Percentiles rank a stretch among this genome's conserved stretches.
These are phyloP conservation scores for Naegleria fowleri DNA, from an alignment of 208 protist genomes.

Conservation along the genomic window DNA sequence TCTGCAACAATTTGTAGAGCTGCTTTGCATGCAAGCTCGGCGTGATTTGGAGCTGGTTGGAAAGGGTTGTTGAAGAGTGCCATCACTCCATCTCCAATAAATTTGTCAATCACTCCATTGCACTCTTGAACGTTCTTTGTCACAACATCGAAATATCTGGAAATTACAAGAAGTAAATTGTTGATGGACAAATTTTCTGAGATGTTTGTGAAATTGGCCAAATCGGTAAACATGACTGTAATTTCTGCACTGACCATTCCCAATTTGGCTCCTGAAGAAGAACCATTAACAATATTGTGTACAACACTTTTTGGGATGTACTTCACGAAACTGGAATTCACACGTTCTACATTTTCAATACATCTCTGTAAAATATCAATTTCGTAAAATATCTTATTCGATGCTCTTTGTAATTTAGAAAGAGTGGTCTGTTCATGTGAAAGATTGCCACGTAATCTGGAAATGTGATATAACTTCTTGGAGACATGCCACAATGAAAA, in stretches of 20 bases:
- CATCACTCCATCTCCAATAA: constrained; percentile 20
- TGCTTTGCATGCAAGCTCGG: not conserved
- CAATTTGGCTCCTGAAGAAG: not conserved
- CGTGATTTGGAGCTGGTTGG: not conserved
- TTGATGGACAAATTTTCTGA: not conserved
- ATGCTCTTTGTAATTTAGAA: not conserved
- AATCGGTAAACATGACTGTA: constrained; percentile 7
- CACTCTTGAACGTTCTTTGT: not conserved
- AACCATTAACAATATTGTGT: not conserved
- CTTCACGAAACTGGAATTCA: not conserved
- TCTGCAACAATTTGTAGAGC: not conserved
- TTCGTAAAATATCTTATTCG: not conserved
- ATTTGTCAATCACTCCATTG: constrained; percentile 24
- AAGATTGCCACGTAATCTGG: not conserved
- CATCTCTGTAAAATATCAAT: not conserved
- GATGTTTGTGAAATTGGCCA: constrained; percentile 7
- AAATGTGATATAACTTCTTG: not conserved
- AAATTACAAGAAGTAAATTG: not conserved
- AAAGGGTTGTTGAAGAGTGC: constrained; percentile 1
- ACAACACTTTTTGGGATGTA: constrained; percentile 17
- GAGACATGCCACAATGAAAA: not conserved
- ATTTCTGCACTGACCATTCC: constrained; percentile 1
- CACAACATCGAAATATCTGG: not conserved
- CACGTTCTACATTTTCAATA: not conserved
- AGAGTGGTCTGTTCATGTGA: not conserved